A percentile compares a stretch with the other conserved stretches of the same genome.
These are phyloP conservation scores for Aspergillus versicolor DNA, from an alignment of 2,329 filamentous ascomycete genomes.

Conservation along the genomic window DNA sequence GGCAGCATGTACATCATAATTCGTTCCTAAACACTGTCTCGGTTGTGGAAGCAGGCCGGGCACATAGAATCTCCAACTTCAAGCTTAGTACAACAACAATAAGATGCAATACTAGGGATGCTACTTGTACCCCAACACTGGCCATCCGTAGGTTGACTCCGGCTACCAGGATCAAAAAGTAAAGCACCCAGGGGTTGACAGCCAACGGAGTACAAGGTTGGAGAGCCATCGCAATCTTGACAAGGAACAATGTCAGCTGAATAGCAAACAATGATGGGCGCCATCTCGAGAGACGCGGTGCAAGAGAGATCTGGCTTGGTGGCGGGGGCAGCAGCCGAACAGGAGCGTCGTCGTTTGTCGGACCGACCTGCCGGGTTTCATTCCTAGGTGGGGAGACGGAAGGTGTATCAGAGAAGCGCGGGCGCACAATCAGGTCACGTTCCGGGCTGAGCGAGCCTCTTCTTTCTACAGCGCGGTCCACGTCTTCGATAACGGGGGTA, in stretches of 20 bases:
- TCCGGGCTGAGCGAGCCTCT: constrained; percentile 27
- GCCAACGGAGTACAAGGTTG: constrained; percentile 71
- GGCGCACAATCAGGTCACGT: constrained; percentile 33
- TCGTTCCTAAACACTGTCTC: constrained; percentile 1
- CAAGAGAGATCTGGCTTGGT: constrained; percentile 27
- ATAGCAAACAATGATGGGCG: constrained; percentile 39
- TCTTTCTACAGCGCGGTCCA: constrained; percentile 11
- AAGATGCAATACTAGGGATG: constrained; percentile 50
- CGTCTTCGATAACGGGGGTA: constrained; percentile 17
- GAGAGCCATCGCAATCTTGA: constrained; percentile 66
- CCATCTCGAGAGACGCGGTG: constrained; percentile 27
- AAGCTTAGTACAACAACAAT: constrained; percentile 43
- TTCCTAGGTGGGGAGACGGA: constrained; percentile 23
- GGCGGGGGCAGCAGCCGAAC: constrained; percentile 44
- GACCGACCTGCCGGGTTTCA: constrained; percentile 15
- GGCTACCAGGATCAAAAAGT: constrained; percentile 68
- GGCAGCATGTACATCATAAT: constrained; percentile 2
- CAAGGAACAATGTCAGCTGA: constrained; percentile 63
- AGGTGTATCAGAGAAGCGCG: constrained; percentile 27
- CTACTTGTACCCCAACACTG: constrained; percentile 37
- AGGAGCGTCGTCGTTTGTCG: constrained; percentile 15
- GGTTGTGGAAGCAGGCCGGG: background rate
- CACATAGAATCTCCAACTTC: constrained; percentile 25
- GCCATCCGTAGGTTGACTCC: constrained; percentile 57
- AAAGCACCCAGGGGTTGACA: constrained; percentile 62